A percentile compares a stretch with the other conserved stretches of the same genome.
Conservation (phyloP, 2,329 filamentous ascomycete genomes). For the Penicillium rolfsii region DNA sequence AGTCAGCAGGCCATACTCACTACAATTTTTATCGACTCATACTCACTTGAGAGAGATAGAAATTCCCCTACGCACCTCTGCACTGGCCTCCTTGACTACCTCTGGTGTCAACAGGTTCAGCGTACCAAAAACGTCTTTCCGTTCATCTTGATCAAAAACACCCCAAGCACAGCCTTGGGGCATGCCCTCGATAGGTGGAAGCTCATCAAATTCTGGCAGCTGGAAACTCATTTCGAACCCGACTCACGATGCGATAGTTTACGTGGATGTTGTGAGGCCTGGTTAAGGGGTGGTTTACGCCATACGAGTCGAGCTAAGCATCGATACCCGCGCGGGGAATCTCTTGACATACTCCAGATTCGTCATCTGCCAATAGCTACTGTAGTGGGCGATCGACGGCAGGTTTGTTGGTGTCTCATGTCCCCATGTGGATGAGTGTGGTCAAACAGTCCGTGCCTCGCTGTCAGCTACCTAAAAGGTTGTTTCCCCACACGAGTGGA, state of each 20-base stretch:
- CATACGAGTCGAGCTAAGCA: too few species aligned
- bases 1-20: background rate
- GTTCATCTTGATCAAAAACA: slow-evolving; percentile 43
- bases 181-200: slow-evolving; percentile 47
- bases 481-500: background rate
- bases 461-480: background rate
- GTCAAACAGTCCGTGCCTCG: background rate
- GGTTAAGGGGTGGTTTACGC: background rate
- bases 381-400: background rate
- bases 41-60: slow-evolving; percentile 49
- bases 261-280: background rate
- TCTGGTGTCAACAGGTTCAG: slow-evolving; percentile 52
- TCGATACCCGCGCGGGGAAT: background rate
- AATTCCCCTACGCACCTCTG: slow-evolving; percentile 48
- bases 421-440: background rate
- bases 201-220: slow-evolving; percentile 43
- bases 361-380: background rate
- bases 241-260: background rate
- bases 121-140: slow-evolving; percentile 49
- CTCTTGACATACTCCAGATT: background rate
- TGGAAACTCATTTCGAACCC: background rate
- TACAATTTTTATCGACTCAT: slow-evolving; percentile 6
- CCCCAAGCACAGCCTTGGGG: slow-evolving; percentile 52
- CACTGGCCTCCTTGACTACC: slow-evolving; percentile 46
- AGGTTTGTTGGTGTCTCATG: too few species aligned